A percentile compares a stretch with the other conserved stretches of the same genome.
phyloP scores from a whole-genome alignment of 2,329 filamentous ascomycete species.

The Stagonosporopsis chrysanthemi region DNA sequence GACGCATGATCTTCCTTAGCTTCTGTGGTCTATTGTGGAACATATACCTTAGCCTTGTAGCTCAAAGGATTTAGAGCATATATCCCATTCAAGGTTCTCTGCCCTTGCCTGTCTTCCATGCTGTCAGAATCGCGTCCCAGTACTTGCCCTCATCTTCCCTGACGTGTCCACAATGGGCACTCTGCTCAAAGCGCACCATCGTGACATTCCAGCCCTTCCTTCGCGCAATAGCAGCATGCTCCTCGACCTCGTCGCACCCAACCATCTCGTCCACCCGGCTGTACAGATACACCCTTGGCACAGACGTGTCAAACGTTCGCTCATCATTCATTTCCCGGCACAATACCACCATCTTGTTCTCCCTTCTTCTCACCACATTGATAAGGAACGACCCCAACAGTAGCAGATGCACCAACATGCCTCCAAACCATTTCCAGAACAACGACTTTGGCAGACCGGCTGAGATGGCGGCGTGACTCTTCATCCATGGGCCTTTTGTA shows the following conservation, averaged over 20 bases:
- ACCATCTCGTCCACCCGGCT: conserved; percentile 67
- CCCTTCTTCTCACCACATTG: conserved; percentile 24
- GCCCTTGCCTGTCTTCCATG: conserved; percentile 37
- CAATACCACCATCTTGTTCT: conserved; percentile 39
- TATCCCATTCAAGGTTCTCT: background rate
- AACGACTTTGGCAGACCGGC: conserved; percentile 35
- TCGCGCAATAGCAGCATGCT: conserved; percentile 59
- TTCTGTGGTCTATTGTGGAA: conserved; percentile 77
- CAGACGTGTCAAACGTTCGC: conserved; percentile 34
- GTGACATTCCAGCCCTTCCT: conserved; percentile 59
- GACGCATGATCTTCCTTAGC: conserved; percentile 74
- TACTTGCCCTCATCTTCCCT: conserved; percentile 64
- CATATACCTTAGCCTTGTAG: conserved; percentile 74
- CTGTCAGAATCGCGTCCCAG: conserved; percentile 56
- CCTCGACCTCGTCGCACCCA: conserved; percentile 62
- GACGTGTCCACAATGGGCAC: conserved; percentile 69
- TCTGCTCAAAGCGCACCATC: conserved; percentile 64
- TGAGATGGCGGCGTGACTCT: conserved; percentile 41
- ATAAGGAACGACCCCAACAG: conserved; percentile 33
- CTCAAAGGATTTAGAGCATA: conserved; percentile 35
- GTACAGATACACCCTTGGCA: conserved; percentile 65
- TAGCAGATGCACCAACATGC: conserved; percentile 36
- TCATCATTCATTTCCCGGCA: conserved; percentile 43
- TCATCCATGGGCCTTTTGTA: conserved; percentile 42
- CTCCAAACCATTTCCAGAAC: conserved; percentile 39